Base-by-base conservation (phyloP, 345 rosid genomes). In the Eucalyptus dawsonii region DNA sequence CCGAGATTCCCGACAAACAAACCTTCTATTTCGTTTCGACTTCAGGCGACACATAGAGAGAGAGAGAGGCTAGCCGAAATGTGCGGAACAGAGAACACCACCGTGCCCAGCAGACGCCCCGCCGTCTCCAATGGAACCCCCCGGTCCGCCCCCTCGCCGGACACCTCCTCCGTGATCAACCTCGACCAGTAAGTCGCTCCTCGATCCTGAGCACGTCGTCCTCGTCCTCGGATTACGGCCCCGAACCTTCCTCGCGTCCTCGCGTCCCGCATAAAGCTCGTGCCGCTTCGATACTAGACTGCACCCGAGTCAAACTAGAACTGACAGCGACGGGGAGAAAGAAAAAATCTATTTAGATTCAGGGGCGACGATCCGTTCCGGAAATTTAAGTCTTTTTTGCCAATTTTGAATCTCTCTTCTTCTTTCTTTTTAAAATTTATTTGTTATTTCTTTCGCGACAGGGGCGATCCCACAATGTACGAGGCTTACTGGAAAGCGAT, bases 381-480 rank as follows among this genome's bases (percentile, higher is more conserved):
- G 72, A 14, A 50, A 11, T 34, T 14, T 3, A 15, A 16, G 8
- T 42, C 12, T 50, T 14, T 11, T 47, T 40, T 24, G 12, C 29
- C 25, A 15, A 15, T 56, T 24, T 24, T 24, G 62, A 22, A 10
- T 56, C 62, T 24, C 27, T 56, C 27, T 9, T 17, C 1, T 22
- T 51, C 27, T 27, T 14, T 17, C 6, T 10, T 53, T 58, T 49
- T 15, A 50, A 21, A 45, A 21, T 51, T 60, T 27, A 21, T 21
- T 21, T 53, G 25, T 8, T 8, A 4, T 50, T 7, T 34, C 1
- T 40, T 51, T 60, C 16, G 24, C 17, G 88, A 65, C 95, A 98
- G 99, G 24, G 99, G 99, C 5, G 98, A 98, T 93, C 99, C 99
- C n/a, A 93, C 95, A 89, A 87, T 94, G 91, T 98, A 92, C 89